Conservation (phyloP, 2,329 filamentous ascomycete species). For the Colletotrichum chlorophyti region DNA sequence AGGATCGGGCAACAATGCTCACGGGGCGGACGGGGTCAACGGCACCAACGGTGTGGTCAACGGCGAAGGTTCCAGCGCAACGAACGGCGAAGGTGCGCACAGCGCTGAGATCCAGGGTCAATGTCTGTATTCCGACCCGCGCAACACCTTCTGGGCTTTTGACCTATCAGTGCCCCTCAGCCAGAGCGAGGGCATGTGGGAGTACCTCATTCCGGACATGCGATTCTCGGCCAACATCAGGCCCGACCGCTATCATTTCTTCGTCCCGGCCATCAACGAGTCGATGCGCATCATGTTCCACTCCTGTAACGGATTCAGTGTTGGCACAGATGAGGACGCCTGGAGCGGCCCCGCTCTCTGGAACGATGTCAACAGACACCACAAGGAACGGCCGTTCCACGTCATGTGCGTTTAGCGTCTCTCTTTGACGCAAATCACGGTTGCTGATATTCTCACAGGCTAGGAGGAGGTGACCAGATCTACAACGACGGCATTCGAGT, state of each 20-base stretch:
- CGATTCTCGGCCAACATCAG: slow-evolving; percentile 64
- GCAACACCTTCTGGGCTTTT: slow-evolving; percentile 93
- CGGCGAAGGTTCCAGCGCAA: slow-evolving; percentile 35
- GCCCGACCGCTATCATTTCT: slow-evolving; percentile 73
- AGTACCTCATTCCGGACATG: slow-evolving; percentile 76
- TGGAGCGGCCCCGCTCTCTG: slow-evolving; percentile 93
- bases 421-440: neutral
- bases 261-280: slow-evolving; percentile 81
- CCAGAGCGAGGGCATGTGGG: slow-evolving; percentile 74
- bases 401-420: slow-evolving; percentile 68
- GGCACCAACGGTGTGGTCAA: slow-evolving; percentile 40
- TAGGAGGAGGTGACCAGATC: slow-evolving; percentile 94
- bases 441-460: slow-evolving; percentile 54
- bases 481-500: slow-evolving; percentile 95
- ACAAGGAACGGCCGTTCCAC: slow-evolving; percentile 84
- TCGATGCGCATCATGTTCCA: slow-evolving; percentile 99
- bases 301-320: slow-evolving; percentile 95
- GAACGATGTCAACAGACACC: slow-evolving; percentile 88
- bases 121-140: slow-evolving; percentile 69
- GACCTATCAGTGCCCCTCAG: slow-evolving; percentile 80
- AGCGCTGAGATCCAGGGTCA: slow-evolving; percentile 51
- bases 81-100: slow-evolving; percentile 28
- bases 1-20: slow-evolving; percentile 34
- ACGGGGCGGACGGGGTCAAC: slow-evolving; percentile 37
- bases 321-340: slow-evolving; percentile 82